Base-by-base conservation (phyloP, 768 basidiomycete genomes). In the Pleurotus tuoliensis region DNA sequence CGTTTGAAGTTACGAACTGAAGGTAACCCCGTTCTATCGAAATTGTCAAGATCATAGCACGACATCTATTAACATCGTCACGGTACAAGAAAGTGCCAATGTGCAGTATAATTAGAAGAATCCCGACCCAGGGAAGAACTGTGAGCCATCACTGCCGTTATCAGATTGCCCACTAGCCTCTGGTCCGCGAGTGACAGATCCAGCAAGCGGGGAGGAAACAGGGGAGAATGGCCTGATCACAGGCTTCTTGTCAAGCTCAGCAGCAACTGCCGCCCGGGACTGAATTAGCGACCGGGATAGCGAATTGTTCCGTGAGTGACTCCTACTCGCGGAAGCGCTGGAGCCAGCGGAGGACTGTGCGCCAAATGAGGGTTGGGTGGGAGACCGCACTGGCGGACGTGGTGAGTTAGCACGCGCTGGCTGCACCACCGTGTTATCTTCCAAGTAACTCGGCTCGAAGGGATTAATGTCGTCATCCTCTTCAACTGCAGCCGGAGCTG, bases 231-330 rank as follows among this genome's bases (percentile, higher is more conserved):
- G 72, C 66, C 59, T 66, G 63, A 64, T 70, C 57, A 65, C 65
- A 46, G 69, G 74, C 66, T 76, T 77, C 74, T 73, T 74, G 56
- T 76, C 74, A 63, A 76, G 56, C 65, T 75, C 76, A 25, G 71
- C 67, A 59, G 73, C 76, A 41, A 68, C 71, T 61, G 70, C 63
- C 71, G 71, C 71, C 56, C 66, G 37, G 11, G 51, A 53, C 25
- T 53, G 51, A 4, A 53, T 59, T 50, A 38, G 8, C 8, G 37
- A 44, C 8, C 47, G 56, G 41, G 40, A 49, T 9, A 70, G 56
- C 41, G 58, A 49, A 25, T 47, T 47, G 24, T 46, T 56, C 4
- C 47, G 45, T 11, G 22, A 43, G 30, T 52, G 56, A 40, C 37
- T 52, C 50, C 47, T 45, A 37, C 40, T 52, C 12, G 47, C 43